These are phyloP conservation scores for Acorus calamus DNA, from an alignment of 106 monocot species.

Conservation along the genomic window DNA sequence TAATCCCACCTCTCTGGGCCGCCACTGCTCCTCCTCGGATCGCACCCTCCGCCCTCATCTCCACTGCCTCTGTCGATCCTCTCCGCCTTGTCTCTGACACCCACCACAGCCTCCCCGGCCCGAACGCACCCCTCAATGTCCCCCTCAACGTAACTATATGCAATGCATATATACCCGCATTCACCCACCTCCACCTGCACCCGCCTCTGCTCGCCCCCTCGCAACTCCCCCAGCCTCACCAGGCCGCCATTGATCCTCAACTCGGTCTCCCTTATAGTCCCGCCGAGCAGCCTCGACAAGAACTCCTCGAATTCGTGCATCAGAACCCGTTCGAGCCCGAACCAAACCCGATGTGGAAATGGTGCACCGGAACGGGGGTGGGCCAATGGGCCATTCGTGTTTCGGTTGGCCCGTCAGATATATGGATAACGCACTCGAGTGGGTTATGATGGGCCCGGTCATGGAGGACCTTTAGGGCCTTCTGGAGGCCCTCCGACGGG, in stretches of 20 bases:
- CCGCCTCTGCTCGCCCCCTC: conserved; percentile 68
- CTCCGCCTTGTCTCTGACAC: conserved; percentile 35
- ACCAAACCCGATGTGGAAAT: conserved; percentile 63
- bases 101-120: conserved; percentile 46
- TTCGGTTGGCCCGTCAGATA: conserved; percentile 40
- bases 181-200: conserved; percentile 37
- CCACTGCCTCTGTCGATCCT: not conserved
- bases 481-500: conserved; percentile 46
- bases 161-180: conserved; percentile 14
- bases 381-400: conserved; percentile 9
- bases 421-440: conserved; percentile 36
- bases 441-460: conserved; percentile 42
- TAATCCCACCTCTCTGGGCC: conserved; percentile 62
- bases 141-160: conserved; percentile 48
- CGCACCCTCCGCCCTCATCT: conserved; percentile 1
- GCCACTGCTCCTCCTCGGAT: conserved; percentile 33
- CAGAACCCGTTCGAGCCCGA: conserved; percentile 60
- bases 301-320: conserved; percentile 96
- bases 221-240: conserved; percentile 55
- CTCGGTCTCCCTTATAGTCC: conserved; percentile 40
- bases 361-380: conserved; percentile 30
- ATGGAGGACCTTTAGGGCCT: conserved; percentile 57
- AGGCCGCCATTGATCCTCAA: conserved; percentile 47
- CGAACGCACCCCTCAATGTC: conserved; percentile 30
- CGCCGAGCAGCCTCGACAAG: conserved; percentile 54